Base-by-base conservation (phyloP, 768 basidiomycete species). In the Lyophyllum semitale region DNA sequence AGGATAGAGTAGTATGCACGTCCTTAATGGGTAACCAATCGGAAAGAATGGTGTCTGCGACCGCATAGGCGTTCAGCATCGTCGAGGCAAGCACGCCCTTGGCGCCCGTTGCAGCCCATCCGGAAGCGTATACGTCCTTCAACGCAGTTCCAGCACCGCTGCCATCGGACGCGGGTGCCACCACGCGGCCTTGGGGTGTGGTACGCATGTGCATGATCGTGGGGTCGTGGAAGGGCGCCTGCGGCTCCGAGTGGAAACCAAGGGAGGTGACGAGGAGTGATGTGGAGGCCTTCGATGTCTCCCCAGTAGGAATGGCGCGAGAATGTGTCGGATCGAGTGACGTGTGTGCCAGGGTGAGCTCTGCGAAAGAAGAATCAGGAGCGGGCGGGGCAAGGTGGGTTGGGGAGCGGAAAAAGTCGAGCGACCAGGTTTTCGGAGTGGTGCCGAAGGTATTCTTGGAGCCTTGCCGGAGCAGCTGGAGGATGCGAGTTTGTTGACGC, bases 21-120 rank as follows among this genome's bases (percentile, higher is more conserved):
- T 48, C 41, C 12, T 37, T 44, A 50, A 43, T 51, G 48, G 48
- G 52, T 42, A 65, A 51, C 66, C 68, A 77, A 62, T 95, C 94
- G 1, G 74, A 71, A 1, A 93, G 58, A 49, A 98, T 82, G 0
- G 80, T 74, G 35, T 89, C 85, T 2, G 91, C 88, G 2, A 92
- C 85, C 2, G 80, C 78, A 66, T 94, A 93, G 20, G 95, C 91
- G 66, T 97, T 82, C 71, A 93, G 84, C 94, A 99, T 94, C 32
- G 97, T 97, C 3, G 87, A 79, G 1, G 93, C 95, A 42, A 98
- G 78, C 12, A 98, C 95, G 9, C 95, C 95, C 49, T 84, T 87
- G 0, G 97, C 95, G 32, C 96, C 96, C 3, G 83, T 85, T 2
- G 93, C 88, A 2, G 93, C 88, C 97, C 97, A 99, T 9, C 96